Percentiles rank a stretch among this genome's conserved stretches.
Conservation (phyloP, 495 filamentous ascomycete genomes). For the Aspergillus funiculosus region DNA sequence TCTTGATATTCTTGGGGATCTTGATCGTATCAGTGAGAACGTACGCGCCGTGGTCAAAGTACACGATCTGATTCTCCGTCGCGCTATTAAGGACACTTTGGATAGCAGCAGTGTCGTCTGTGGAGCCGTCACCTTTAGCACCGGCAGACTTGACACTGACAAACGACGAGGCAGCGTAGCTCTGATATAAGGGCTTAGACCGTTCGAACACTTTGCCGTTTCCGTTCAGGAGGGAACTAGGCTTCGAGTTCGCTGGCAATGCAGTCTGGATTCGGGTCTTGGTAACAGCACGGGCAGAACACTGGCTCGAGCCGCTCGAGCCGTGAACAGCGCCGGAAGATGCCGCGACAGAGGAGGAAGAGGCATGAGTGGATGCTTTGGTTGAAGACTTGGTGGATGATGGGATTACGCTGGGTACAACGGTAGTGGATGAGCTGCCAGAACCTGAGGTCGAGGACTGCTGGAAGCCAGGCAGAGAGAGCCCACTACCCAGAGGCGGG, state of each 20-base stretch:
- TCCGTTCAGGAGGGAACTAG: constrained; percentile 30
- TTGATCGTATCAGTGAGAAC: constrained; percentile 77
- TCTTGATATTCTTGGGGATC: constrained; percentile 58
- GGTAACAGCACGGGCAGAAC: constrained; percentile 26
- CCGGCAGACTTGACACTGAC: constrained; percentile 70
- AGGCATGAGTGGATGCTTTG: not conserved
- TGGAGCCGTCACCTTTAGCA: constrained; percentile 68
- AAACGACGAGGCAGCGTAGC: constrained; percentile 43
- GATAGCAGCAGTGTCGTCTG: constrained; percentile 57
- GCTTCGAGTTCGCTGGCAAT: constrained; percentile 33
- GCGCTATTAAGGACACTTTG: constrained; percentile 65
- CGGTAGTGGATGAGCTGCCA: not conserved
- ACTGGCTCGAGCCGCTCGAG: constrained; percentile 22
- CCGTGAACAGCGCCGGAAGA: not conserved
- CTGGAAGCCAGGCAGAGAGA: not conserved
- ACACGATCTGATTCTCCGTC: constrained; percentile 60
- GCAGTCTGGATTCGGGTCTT: constrained; percentile 38
- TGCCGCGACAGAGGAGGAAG: not conserved
- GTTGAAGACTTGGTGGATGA: not conserved
- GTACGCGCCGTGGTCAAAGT: constrained; percentile 90
- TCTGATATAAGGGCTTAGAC: constrained; percentile 63
- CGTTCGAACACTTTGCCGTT: constrained; percentile 55
- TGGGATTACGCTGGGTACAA: too few species aligned
- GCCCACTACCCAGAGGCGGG: not conserved
- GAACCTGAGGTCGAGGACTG: not conserved